Evolutionary conservation across 2,329 filamentous ascomycete genomes (phyloP), one percentile per base, ranked within the genome.

Genomic region (Diaporthe vexans): DNA sequence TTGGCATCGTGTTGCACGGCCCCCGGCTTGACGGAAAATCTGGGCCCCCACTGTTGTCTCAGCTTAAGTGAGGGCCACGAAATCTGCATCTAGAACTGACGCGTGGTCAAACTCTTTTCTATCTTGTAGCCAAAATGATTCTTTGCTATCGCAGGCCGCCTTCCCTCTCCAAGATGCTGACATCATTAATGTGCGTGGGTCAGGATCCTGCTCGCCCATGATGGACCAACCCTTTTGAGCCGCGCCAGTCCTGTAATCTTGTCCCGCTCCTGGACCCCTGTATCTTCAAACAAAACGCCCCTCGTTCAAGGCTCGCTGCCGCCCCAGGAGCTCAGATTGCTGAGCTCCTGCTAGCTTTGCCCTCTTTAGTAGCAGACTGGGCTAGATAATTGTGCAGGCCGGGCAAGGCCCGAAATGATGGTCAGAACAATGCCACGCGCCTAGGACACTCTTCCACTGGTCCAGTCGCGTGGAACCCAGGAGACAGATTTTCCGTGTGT

Each of bases 181-280:
- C 11, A 61, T 61, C n/a, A 61, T 21, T 21, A 33, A 52, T 29
- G 29, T 52, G 19, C 24, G 21, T 37, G 43, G 61, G 29, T 35
- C 29, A 21, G 29, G 43, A 35, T 35, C 29, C 6, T 52, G 21
- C 19, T 26, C 33, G 29, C 21, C 26, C 40, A 35, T 29, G 19
- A 52, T 15, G 21, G 37, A 15, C 29, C 21, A 9, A 52, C 63
- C 26, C 46, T 51, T 67, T 24, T 2, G 33, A 54, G n/a, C 48
- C 26, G 52, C 48, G 48, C 48, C 46, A 54, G n/a, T 68, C 63
- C 63, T 68, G 48, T 26, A 54, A 68, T 68, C 63, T 54, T 40
- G 48, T 26, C 1, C 29, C 63, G 21, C 21, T 19, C 29, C 63
- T 67, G 26, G 21, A 65, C 26, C 61, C 43, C 33, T 51, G 61